A percentile compares a stretch with the other conserved stretches of the same genome.
Evolutionary conservation across 2,329 filamentous ascomycete species (phyloP).

Genomic region (Ophiobolus disseminans): DNA sequence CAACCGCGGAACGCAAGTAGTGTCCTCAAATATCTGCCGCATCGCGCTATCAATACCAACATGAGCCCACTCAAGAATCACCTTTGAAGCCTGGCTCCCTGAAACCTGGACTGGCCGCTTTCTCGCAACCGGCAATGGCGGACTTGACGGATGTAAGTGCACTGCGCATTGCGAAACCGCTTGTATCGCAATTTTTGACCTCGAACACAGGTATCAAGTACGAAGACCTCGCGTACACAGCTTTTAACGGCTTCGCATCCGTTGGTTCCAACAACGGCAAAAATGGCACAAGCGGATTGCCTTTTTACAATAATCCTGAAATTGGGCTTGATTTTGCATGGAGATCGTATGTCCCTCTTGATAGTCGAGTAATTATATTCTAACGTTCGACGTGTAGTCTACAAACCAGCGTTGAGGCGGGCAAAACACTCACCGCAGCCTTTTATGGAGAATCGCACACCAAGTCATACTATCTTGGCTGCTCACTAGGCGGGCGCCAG

Average conservation of each 20-base stretch:
- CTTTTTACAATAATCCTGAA: slow-evolving; percentile 55
- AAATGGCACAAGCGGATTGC: slow-evolving; percentile 52
- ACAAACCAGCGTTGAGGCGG: slow-evolving; percentile 49
- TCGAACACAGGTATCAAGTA: slow-evolving; percentile 49
- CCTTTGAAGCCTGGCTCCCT: slow-evolving; percentile 49
- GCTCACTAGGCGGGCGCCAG: slow-evolving; percentile 45
- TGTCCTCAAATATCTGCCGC: slow-evolving; percentile 51
- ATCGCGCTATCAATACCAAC: slow-evolving; percentile 53
- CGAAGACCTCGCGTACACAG: slow-evolving; percentile 49
- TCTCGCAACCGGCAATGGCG: slow-evolving; percentile 52
- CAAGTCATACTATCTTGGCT: slow-evolving; percentile 50
- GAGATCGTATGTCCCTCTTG: slow-evolving; percentile 37
- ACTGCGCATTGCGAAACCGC: no score
- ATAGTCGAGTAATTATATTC: no score
- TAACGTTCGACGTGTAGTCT: slow-evolving; percentile 20
- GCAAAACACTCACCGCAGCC: slow-evolving; percentile 46
- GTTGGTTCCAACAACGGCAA: slow-evolving; percentile 53
- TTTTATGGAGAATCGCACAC: slow-evolving; percentile 48
- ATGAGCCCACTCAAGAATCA: slow-evolving; percentile 51
- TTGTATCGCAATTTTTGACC: background rate
- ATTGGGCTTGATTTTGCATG: slow-evolving; percentile 59
- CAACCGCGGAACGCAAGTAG: slow-evolving; percentile 40
- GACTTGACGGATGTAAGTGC: slow-evolving; percentile 50
- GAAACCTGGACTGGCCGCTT: slow-evolving; percentile 50
- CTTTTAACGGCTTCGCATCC: slow-evolving; percentile 47